Evolutionary conservation across 345 rosid genomes (phyloP).

Genomic region (Eucalyptus urophylla): DNA sequence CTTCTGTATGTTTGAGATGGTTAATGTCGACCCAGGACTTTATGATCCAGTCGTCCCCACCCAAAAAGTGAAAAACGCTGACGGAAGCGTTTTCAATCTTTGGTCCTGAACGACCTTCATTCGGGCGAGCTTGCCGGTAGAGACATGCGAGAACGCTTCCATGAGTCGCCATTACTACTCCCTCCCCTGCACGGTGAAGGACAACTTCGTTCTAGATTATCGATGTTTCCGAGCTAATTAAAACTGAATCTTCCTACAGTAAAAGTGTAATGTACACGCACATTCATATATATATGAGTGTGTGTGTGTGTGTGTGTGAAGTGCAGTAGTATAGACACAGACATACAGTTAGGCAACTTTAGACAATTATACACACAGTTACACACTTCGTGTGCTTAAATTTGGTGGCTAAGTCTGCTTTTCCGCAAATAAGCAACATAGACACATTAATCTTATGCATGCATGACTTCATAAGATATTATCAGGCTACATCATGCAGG

Average conservation of each 20-base stretch:
- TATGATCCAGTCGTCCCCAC: not conserved
- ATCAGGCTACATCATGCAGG: not conserved
- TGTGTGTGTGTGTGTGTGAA: too few relatives aligned
- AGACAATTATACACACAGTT: not conserved
- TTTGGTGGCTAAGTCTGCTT: not conserved
- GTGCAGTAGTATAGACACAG: not conserved
- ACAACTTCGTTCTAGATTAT: not conserved
- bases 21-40: not conserved
- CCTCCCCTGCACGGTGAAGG: slow-evolving; percentile 31
- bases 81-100: slow-evolving; percentile 48
- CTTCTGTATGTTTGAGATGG: not conserved
- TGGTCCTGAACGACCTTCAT: slow-evolving; percentile 6
- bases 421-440: not conserved
- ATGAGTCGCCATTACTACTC: slow-evolving; percentile 53
- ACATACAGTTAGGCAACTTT: not conserved
- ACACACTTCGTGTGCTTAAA: not conserved
- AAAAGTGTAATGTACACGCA: not conserved
- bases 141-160: slow-evolving; percentile 66
- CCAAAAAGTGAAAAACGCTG: not conserved
- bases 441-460: not conserved
- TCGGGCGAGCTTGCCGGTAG: slow-evolving; percentile 47
- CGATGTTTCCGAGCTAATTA: not conserved
- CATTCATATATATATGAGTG: too few relatives aligned
- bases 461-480: not conserved
- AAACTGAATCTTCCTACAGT: not conserved